These are phyloP conservation scores for Quercus gilva DNA, from an alignment of 306 rosid genomes.

Conservation along the genomic window DNA sequence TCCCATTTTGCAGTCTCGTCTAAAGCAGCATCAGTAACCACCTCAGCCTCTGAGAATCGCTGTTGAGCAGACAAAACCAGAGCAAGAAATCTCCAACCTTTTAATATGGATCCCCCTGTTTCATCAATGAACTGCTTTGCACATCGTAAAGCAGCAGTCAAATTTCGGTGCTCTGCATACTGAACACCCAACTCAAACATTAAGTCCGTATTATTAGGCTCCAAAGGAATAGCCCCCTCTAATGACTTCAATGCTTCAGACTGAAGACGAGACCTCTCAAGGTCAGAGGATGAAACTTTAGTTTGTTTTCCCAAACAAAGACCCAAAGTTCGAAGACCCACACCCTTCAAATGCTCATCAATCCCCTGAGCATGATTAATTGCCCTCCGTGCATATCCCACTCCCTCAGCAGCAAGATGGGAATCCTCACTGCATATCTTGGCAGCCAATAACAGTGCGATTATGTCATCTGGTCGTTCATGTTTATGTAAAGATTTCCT, in stretches of 20 bases:
- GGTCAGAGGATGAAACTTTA: conserved; percentile 54
- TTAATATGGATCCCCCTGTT: conserved; percentile 80
- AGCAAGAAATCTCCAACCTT: conserved; percentile 93
- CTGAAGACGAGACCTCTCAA: conserved; percentile 53
- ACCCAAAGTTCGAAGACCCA: conserved; percentile 75
- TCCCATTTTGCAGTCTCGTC: conserved; percentile 94
- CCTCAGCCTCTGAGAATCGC: conserved; percentile 77
- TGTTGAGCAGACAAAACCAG: conserved; percentile 89
- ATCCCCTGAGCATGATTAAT: conserved; percentile 40
- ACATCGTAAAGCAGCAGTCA: conserved; percentile 64
- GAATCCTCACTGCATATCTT: conserved; percentile 79
- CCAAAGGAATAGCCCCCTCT: conserved; percentile 42
- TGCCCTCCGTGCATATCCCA: conserved; percentile 63
- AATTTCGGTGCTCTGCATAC: conserved; percentile 75
- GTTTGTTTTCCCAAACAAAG: conserved; percentile 82
- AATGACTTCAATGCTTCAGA: conserved; percentile 58
- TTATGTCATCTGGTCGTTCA: conserved; percentile 76
- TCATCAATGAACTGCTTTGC: conserved; percentile 72
- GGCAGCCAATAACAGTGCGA: conserved; percentile 73
- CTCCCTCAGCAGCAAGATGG: conserved; percentile 80
- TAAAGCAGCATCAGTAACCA: conserved; percentile 89
- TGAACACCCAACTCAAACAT: conserved; percentile 77
- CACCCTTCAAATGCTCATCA: conserved; percentile 72
- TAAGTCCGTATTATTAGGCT: conserved; percentile 58
- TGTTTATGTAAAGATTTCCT: conserved; percentile 82